Percentiles rank a stretch among this genome's conserved stretches.
These are phyloP conservation scores for Pythium insidiosum DNA, from an alignment of 352 stramenopile species.

Conservation along the genomic window DNA sequence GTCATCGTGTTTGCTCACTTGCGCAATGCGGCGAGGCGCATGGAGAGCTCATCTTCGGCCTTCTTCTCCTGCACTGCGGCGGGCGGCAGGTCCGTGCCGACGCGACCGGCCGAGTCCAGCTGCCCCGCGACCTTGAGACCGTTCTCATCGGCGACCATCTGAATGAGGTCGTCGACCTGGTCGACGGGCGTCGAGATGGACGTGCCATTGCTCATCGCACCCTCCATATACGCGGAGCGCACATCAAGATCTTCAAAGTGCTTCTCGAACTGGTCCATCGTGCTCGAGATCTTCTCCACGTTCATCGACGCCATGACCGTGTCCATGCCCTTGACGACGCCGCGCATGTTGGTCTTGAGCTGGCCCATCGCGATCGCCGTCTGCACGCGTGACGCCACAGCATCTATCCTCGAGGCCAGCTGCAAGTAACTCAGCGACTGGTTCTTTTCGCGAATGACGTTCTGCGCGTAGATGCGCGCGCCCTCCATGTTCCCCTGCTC, in stretches of 20 bases:
- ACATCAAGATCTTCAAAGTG: slow-evolving; percentile 99
- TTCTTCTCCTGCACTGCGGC: slow-evolving; percentile 76
- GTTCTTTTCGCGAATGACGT: slow-evolving; percentile 82
- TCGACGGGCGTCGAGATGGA: slow-evolving; percentile 94
- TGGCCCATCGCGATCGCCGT: slow-evolving; percentile 95
- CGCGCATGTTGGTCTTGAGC: slow-evolving; percentile 94
- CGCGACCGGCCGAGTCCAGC: slow-evolving; percentile 87
- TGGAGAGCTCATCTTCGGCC: slow-evolving; percentile 74
- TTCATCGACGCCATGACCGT: slow-evolving; percentile 96
- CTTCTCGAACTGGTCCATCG: slow-evolving; percentile 98
- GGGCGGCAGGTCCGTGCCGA: slow-evolving; percentile 70
- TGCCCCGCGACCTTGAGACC: slow-evolving; percentile 92
- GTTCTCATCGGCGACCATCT: slow-evolving; percentile 97
- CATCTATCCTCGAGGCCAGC: slow-evolving; percentile 94
- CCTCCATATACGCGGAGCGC: slow-evolving; percentile 96
- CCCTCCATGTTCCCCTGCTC: slow-evolving; percentile 96
- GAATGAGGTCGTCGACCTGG: slow-evolving; percentile 96
- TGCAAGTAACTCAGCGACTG: slow-evolving; percentile 94
- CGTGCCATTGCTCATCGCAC: slow-evolving; percentile 95
- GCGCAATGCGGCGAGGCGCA: slow-evolving; percentile 70
- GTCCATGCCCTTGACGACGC: slow-evolving; percentile 96
- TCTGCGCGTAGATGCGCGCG: slow-evolving; percentile 96
- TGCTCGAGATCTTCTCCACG: slow-evolving; percentile 94
- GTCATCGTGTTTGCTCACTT: slow-evolving; percentile 25
- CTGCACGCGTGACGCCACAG: slow-evolving; percentile 93